Evolutionary conservation across 495 filamentous ascomycete genomes (phyloP).

Genomic region (Zalerion maritima): DNA sequence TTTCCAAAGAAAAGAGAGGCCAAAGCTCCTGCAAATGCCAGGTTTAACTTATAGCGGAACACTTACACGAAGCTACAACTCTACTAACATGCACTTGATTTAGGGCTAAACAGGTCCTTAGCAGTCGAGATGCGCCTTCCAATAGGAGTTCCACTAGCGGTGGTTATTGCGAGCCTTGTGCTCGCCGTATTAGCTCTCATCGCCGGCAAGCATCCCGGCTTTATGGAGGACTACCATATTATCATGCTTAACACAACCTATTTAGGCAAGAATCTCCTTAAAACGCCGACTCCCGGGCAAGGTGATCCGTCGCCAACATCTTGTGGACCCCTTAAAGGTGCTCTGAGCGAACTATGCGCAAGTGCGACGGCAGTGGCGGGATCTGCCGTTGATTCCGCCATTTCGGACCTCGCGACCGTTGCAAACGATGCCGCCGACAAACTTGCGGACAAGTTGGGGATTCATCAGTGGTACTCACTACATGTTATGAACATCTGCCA

Average conservation of each 20-base stretch:
- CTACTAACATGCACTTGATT: too few species aligned
- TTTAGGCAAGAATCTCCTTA: slow-evolving; percentile 38
- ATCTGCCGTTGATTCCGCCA: slow-evolving; percentile 6
- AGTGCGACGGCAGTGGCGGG: slow-evolving; percentile 10
- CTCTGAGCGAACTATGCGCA: too few species aligned
- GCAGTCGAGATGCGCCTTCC: slow-evolving; percentile 22
- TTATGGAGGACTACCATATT: slow-evolving; percentile 49
- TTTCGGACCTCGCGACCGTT: slow-evolving; percentile 6
- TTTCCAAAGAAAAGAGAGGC: too few species aligned
- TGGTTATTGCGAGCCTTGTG: slow-evolving; percentile 47
- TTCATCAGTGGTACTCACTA: slow-evolving; percentile 60
- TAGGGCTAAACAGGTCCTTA: too few species aligned
- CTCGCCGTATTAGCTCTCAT: slow-evolving; percentile 56
- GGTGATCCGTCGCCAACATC: slow-evolving; percentile 4
- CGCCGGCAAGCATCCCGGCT: slow-evolving; percentile 44
- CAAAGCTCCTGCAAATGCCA: too few species aligned
- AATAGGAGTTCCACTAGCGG: slow-evolving; percentile 27
- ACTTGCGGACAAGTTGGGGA: slow-evolving; percentile 32
- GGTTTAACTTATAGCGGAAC: too few species aligned
- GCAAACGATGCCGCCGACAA: slow-evolving; percentile 28
- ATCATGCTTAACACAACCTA: slow-evolving; percentile 55
- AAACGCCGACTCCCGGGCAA: slow-evolving; percentile 13
- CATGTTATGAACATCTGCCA: slow-evolving; percentile 58
- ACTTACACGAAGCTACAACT: too few species aligned
- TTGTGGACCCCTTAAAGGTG: too few species aligned